These are phyloP conservation scores for Barbarea vulgaris DNA, from an alignment of 345 rosid species.

Conservation along the genomic window DNA sequence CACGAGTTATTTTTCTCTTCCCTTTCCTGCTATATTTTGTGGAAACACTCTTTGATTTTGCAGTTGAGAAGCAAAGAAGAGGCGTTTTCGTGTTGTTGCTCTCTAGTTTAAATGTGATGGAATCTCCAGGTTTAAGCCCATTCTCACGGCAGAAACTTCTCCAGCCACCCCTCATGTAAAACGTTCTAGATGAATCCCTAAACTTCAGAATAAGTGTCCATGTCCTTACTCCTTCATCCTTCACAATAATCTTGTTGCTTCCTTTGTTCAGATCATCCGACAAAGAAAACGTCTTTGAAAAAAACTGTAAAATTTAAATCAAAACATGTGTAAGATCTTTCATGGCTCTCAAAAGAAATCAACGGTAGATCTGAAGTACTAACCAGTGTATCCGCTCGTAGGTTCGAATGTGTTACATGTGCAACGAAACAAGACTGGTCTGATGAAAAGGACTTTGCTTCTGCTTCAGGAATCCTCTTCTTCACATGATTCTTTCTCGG, in stretches of 20 bases:
- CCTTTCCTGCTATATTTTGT: not conserved
- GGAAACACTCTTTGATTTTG: not conserved
- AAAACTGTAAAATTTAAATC: not conserved
- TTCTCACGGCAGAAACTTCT: slow-evolving; percentile 12
- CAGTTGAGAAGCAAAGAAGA: not conserved
- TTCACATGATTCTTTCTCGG: not conserved
- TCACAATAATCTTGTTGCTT: not conserved
- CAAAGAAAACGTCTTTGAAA: not conserved
- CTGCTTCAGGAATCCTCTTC: not conserved
- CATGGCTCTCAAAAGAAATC: not conserved
- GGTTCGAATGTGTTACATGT: not conserved
- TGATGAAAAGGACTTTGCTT: not conserved
- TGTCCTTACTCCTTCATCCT: not conserved
- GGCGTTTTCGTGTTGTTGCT: not conserved
- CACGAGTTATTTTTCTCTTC: not conserved
- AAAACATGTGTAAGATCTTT: not conserved
- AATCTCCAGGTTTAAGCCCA: slow-evolving; percentile 5
- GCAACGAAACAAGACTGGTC: not conserved
- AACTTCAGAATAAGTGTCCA: not conserved
- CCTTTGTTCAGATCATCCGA: not conserved
- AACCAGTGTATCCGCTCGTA: not conserved
- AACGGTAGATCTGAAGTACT: not conserved
- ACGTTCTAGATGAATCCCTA: not conserved
- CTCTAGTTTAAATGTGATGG: not conserved
- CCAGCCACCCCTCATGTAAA: slow-evolving; percentile 20